Evolutionary conservation across 257 asterid species (phyloP), one percentile per base, ranked within the genome.

Genomic region (Avicennia marina): DNA sequence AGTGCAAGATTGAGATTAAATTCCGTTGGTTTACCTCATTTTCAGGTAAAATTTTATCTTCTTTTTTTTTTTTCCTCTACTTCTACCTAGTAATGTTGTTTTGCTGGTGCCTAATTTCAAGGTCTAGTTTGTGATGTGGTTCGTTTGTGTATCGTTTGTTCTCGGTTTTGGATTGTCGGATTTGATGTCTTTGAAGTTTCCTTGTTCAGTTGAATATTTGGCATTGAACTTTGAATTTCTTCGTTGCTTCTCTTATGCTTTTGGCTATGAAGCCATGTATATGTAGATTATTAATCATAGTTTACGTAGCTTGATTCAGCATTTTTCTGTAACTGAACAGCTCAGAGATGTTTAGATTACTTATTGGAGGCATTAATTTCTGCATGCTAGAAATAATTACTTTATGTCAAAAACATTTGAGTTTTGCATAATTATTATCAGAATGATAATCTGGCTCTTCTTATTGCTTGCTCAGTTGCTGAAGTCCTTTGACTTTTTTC

Each of bases 41-140:
- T 53, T 20, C 68, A 69, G 78, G 78, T 68, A 53, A 53, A 9
- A 11, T 7, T 24, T 41, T 3, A 24, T 50, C 54, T 11, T 49
- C 56, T 50, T n/a, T n/a, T n/a, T n/a, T n/a, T n/a, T n/a, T n/a
- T n/a, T n/a, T n/a, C n/a, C n/a, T 54, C 46, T 32, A 27, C 29
- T 56, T 32, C 12, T 24, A 17, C 16, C 33, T 43, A 12, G 36
- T 53, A 29, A 33, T 39, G 38, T 49, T 19, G 55, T 34, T 16
- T n/a, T 34, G 13, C 50, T 29, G 42, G 22, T 47, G n/a, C 32
- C 32, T 41, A 41, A 44, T 63, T 43, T 45, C 40, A 46, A 45
- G 69, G 60, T 70, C 74, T 71, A 31, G 55, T 56, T 59, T 64
- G 6, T 58, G 49, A 31, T 7, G 4, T 18, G 53, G 4, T 42